A percentile compares a stretch with the other conserved stretches of the same genome.
Conservation (phyloP, 1,284 basidiomycete genomes). For the Cutaneotrichosporon mucoides region DNA sequence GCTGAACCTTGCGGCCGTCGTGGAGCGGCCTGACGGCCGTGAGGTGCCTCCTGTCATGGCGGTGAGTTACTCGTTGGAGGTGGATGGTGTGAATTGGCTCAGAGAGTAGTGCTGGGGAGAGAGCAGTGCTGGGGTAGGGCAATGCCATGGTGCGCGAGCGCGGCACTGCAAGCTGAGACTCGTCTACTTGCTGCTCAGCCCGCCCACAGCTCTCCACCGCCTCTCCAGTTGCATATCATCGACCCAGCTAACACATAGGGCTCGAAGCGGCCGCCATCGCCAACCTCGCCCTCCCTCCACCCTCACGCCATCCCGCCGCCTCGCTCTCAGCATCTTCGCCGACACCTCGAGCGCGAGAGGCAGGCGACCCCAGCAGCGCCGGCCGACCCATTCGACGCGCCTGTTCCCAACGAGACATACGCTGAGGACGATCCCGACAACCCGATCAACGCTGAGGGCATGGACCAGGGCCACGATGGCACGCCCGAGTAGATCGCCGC, state of each 20-base stretch:
- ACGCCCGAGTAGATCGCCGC: neutral
- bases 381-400: conserved; percentile 41
- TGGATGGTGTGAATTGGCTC: too few relatives aligned
- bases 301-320: conserved; percentile 26
- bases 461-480: neutral
- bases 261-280: conserved; percentile 44
- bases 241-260: conserved; percentile 25
- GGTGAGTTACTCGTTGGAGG: conserved; percentile 25
- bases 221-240: too few relatives aligned
- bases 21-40: conserved; percentile 31
- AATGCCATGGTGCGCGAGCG: too few relatives aligned
- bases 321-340: conserved; percentile 35
- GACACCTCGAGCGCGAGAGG: conserved; percentile 35
- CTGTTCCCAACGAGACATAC: conserved; percentile 46
- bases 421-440: conserved; percentile 24
- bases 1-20: conserved; percentile 28
- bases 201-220: too few relatives aligned
- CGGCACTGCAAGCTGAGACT: too few relatives aligned
- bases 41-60: conserved; percentile 48
- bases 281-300: conserved; percentile 38
- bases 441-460: neutral
- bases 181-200: too few relatives aligned
- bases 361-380: conserved; percentile 21
- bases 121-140: neutral
- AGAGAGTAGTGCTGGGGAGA: neutral